Conservation (phyloP, 352 stramenopile genomes). For the Stramenopiles sp. region DNA sequence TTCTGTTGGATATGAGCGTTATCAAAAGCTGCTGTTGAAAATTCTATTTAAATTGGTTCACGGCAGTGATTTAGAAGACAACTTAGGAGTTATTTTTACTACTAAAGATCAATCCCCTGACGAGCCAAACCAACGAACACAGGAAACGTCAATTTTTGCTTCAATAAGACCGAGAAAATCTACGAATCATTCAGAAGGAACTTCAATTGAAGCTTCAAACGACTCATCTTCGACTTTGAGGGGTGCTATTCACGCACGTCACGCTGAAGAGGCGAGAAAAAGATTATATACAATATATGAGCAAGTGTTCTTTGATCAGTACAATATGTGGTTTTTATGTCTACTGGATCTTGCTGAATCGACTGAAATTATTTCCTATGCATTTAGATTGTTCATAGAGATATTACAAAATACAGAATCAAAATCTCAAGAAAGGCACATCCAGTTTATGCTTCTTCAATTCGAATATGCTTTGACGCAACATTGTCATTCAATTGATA, state of each 20-base stretch:
- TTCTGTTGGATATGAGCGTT: not conserved
- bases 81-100: not conserved
- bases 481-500: not conserved
- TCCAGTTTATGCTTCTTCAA: not conserved
- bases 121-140: too few species aligned
- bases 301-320: not conserved
- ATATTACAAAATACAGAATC: not conserved
- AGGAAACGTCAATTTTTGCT: too few species aligned
- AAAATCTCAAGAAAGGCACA: not conserved
- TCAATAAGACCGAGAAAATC: too few species aligned
- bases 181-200: too few species aligned
- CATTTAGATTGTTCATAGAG: not conserved
- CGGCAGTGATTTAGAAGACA: not conserved
- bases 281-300: not conserved
- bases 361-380: not conserved
- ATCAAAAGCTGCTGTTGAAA: not conserved
- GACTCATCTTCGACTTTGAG: too few species aligned
- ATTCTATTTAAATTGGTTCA: not conserved
- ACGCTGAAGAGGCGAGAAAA: not conserved
- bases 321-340: not conserved
- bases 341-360: not conserved
- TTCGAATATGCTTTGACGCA: not conserved
- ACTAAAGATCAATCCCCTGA: too few species aligned
- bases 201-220: too few species aligned
- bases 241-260: too few species aligned